These are phyloP conservation scores for Globisporangium spinosum DNA, from an alignment of 352 stramenopile species.

Conservation along the genomic window DNA sequence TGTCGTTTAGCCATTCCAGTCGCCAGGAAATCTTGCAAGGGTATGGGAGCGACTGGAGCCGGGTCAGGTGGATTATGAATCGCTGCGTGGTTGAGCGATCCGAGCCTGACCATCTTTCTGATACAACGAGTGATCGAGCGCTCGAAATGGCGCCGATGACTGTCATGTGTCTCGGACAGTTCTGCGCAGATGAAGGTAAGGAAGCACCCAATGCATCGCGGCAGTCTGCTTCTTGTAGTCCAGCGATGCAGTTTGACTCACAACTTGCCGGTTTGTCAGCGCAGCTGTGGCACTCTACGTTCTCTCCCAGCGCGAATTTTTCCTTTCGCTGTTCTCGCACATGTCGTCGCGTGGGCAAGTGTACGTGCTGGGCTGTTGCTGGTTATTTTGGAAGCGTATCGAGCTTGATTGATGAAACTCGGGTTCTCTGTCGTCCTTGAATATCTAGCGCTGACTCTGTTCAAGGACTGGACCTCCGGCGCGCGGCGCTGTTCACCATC, in stretches of 20 bases:
- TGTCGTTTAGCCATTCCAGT: constrained; percentile 12
- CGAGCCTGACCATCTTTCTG: neutral
- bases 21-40: constrained; percentile 12
- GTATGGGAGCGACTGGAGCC: constrained; percentile 12
- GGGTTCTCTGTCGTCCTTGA: neutral
- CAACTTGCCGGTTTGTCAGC: neutral
- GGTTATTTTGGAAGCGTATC: neutral
- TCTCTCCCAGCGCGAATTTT: constrained; percentile 7
- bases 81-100: constrained; percentile 1
- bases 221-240: neutral
- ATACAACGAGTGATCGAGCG: neutral
- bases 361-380: neutral
- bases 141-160: neutral
- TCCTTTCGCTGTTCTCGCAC: constrained; percentile 13
- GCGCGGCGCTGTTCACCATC: constrained; percentile 29
- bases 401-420: neutral
- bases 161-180: constrained; percentile 15
- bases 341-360: neutral
- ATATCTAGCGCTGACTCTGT: neutral
- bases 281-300: constrained; percentile 16
- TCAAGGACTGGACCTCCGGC: constrained; percentile 15
- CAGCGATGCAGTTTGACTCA: neutral
- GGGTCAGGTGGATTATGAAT: constrained; percentile 15
- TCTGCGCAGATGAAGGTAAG: constrained; percentile 17
- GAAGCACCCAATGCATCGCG: neutral